Base-by-base conservation (phyloP, 2,329 filamentous ascomycete genomes). In the Talaromyces sp. region DNA sequence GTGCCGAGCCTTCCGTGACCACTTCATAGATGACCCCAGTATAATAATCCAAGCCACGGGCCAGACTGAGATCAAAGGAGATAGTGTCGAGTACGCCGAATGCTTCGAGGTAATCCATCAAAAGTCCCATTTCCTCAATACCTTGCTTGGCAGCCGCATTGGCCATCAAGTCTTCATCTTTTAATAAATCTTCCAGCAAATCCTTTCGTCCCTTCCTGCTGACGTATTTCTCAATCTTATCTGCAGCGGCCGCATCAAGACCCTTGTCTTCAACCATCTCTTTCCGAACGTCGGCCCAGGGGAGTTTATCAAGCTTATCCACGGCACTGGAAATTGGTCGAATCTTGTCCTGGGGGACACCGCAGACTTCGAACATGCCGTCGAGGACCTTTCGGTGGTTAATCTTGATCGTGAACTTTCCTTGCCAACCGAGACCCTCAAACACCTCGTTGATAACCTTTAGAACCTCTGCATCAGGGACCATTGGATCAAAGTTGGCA, bases 181-280 rank as follows among this genome's bases (percentile, higher is more conserved):
- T 78, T 65, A 85, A 80, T 51, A 96, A 78, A 65, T 84, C 82
- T 59, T 87, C 80, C 17, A 97, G 80, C 53, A 96, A 80, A 60
- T 94, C 89, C 60, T 83, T 81, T 53, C 85, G 82, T 56, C 90
- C 90, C 76, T 88, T 94, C 63, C 82, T 81, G 59, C 87, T 81
- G n/a, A 93, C 90, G 73, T 88, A 96, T 68, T 86, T 84, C 66
- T 91, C 91, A 66, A 97, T 96, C 68, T 85, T 88, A 76, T 97
- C 91, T 48, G 93, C 93, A 31, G 93, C 84, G 13, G 84, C 86
- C 22, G 80, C 78, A 41, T 85, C 83, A 1, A 97, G 80, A 0
- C 91, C 91, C 78, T 97, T 97, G 63, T 95, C 89, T 64, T 93
- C 89, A 0, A 89, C 87, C 92, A 97, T 97, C 73, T 97, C 92